These are phyloP conservation scores for Schizophyllum commune DNA, from an alignment of 1,284 basidiomycete genomes.

Conservation along the genomic window DNA sequence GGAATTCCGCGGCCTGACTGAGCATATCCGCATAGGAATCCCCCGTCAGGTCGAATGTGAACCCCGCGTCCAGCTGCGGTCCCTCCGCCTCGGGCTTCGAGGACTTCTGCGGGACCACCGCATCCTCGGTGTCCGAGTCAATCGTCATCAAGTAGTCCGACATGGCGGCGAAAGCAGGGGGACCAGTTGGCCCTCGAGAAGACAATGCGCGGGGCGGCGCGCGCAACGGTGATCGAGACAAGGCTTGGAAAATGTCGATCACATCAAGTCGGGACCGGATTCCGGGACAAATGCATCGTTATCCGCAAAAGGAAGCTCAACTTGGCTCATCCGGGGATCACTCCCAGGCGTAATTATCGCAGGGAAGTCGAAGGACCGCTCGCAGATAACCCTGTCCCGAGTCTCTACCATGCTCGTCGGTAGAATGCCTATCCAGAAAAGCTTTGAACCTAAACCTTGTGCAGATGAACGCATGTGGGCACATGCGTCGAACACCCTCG, in stretches of 20 bases:
- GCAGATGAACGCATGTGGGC: too few relatives aligned
- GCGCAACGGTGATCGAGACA: not conserved
- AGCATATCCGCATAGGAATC: slow-evolving; percentile 58
- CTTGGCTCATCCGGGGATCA: too few relatives aligned
- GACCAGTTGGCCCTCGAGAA: slow-evolving; percentile 6
- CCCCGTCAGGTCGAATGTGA: slow-evolving; percentile 74
- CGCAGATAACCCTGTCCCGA: too few relatives aligned
- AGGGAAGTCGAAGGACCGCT: too few relatives aligned
- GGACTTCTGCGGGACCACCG: slow-evolving; percentile 11
- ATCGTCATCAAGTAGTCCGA: slow-evolving; percentile 74
- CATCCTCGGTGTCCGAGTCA: slow-evolving; percentile 72
- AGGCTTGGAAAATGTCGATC: not conserved
- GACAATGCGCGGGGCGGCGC: slow-evolving; percentile 5
- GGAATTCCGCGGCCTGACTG: slow-evolving; percentile 28
- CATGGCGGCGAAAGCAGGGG: slow-evolving; percentile 20
- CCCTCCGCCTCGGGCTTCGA: slow-evolving; percentile 40
- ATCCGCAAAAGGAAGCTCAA: too few relatives aligned
- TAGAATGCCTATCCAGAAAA: too few relatives aligned
- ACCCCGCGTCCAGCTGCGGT: slow-evolving; percentile 62
- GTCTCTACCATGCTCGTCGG: too few relatives aligned
- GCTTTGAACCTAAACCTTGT: too few relatives aligned
- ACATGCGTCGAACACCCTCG: too few relatives aligned
- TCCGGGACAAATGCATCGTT: too few relatives aligned
- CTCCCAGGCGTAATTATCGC: too few relatives aligned
- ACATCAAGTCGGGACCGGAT: too few relatives aligned